phyloP scores from a whole-genome alignment of 2,329 filamentous ascomycete species.

The Tricladium varicosporioides region DNA sequence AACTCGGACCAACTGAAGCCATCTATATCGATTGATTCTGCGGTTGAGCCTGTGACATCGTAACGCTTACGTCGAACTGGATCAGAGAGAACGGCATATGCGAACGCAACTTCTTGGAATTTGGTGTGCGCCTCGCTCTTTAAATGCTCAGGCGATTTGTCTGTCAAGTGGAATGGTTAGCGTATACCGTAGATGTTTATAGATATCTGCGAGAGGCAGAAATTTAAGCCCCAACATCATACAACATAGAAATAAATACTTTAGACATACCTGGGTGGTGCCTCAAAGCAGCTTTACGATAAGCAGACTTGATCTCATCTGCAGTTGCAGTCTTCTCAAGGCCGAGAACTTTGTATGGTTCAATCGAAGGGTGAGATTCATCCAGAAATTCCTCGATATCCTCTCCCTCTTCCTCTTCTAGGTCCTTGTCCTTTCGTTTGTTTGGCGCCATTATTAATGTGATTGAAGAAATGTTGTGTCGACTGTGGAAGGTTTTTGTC shows the following conservation, averaged over 20 bases:
- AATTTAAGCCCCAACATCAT: not conserved
- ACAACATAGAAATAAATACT: not conserved
- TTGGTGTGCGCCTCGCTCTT: slow-evolving; percentile 72
- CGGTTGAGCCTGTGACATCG: slow-evolving; percentile 85
- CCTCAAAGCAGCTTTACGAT: slow-evolving; percentile 85
- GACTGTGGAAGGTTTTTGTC: slow-evolving; percentile 3
- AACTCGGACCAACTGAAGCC: slow-evolving; percentile 90
- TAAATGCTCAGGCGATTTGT: slow-evolving; percentile 70
- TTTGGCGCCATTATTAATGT: slow-evolving; percentile 8
- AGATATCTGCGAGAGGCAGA: not conserved
- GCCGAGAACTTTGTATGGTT: slow-evolving; percentile 79
- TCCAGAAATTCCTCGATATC: slow-evolving; percentile 26
- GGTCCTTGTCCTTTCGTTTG: no score
- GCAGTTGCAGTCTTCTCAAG: slow-evolving; percentile 69
- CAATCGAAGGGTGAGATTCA: slow-evolving; percentile 41
- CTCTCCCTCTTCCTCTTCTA: slow-evolving; percentile 5
- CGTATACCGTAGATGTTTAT: not conserved
- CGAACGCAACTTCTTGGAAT: slow-evolving; percentile 91
- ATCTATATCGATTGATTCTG: slow-evolving; percentile 75
- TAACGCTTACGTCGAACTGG: slow-evolving; percentile 77
- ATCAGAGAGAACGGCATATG: slow-evolving; percentile 90
- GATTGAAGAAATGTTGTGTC: slow-evolving; percentile 6
- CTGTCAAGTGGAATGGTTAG: slow-evolving; percentile 41
- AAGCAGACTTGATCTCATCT: slow-evolving; percentile 83
- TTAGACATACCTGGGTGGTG: slow-evolving; percentile 71